phyloP scores from a whole-genome alignment of 371 early-diverging fungal species.

The Rhizopus microsporus region DNA sequence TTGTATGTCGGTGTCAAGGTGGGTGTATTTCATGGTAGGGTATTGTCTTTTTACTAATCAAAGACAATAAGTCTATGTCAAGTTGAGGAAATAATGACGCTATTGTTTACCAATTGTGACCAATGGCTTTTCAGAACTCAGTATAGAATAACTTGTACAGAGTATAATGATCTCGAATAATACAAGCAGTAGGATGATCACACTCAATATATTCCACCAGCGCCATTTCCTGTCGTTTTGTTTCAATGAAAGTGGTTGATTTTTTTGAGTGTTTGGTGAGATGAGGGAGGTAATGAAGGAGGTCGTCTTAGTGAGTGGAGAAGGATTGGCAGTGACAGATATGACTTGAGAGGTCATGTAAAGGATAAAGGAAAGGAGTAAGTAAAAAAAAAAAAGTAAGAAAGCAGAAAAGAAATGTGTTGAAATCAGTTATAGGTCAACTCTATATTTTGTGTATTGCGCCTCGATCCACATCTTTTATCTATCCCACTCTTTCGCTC shows the following conservation, averaged over 20 bases:
- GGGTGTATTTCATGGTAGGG: slow-evolving; percentile 52
- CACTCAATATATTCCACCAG: slow-evolving; percentile 55
- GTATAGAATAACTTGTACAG: slow-evolving; percentile 37
- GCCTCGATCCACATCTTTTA: too few relatives aligned
- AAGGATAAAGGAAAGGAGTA: neutral
- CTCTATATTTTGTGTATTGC: too few relatives aligned
- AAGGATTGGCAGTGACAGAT: neutral
- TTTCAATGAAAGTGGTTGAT: neutral
- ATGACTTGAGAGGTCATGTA: neutral
- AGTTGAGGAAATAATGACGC: neutral
- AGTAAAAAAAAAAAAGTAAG: too few relatives aligned
- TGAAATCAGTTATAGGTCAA: too few relatives aligned
- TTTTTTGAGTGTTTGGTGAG: slow-evolving; percentile 47
- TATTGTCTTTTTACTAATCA: slow-evolving; percentile 43
- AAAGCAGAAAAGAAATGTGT: too few relatives aligned
- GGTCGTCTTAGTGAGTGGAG: neutral
- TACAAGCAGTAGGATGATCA: slow-evolving; percentile 42
- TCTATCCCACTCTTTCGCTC: too few relatives aligned
- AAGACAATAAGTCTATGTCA: slow-evolving; percentile 12
- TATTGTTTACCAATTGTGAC: slow-evolving; percentile 53
- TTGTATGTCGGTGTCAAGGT: slow-evolving; percentile 42
- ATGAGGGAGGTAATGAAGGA: neutral
- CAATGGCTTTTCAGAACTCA: slow-evolving; percentile 42
- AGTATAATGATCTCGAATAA: slow-evolving; percentile 40
- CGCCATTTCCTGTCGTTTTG: slow-evolving; percentile 43